Base-by-base conservation (phyloP, 139 green algal genomes). In the Tetraselmis chui region DNA sequence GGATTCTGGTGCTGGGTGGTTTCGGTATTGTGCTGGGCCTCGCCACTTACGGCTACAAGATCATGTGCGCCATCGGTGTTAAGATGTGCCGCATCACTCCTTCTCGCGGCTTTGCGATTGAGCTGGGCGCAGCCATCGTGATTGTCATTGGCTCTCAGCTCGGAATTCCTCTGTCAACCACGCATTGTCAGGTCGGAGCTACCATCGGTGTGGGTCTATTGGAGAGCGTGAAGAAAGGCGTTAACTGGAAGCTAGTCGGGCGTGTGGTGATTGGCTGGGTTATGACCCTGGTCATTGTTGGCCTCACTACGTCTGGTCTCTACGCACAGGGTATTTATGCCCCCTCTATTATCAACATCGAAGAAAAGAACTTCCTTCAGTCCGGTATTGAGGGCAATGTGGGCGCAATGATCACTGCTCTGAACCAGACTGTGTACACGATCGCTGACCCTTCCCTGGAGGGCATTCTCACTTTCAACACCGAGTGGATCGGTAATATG, bases 11-110 rank as follows among this genome's bases (percentile, higher is more conserved):
- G 0, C 81, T 96, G 11, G 90, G 92, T 84, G 95, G 89, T 1
- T 75, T 81, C 0, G 94, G 94, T 30, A 93, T 98, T 31, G 90
- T 96, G 31, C 2, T 93, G 1, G 95, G 94, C 0, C 85, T 97
- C 29, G 87, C 89, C 23, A 92, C 87, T 0, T 96, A 94, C 78
- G 90, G 92, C 28, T 93, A 94, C 87, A 93, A 93, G 76, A 93
- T 94, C 59, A 89, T 94, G 76, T 80, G 87, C 1, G 80, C 86
- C 29, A 83, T 90, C 59, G 87, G 87, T 30, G 88, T 90, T 23
- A 92, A 93, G 78, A 31, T 94, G 31, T 89, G 88, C 27, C 89
- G 90, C 31, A 90, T 90, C 75, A 89, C 87, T 25, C 84, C 87
- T 28, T 82, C 85, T 23, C 87, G 92, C 80, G 92, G 91, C 32